Evolutionary conservation across 2,329 filamentous ascomycete genomes (phyloP), one percentile per base, ranked within the genome.

Genomic region (Neodidymelliopsis sp.): DNA sequence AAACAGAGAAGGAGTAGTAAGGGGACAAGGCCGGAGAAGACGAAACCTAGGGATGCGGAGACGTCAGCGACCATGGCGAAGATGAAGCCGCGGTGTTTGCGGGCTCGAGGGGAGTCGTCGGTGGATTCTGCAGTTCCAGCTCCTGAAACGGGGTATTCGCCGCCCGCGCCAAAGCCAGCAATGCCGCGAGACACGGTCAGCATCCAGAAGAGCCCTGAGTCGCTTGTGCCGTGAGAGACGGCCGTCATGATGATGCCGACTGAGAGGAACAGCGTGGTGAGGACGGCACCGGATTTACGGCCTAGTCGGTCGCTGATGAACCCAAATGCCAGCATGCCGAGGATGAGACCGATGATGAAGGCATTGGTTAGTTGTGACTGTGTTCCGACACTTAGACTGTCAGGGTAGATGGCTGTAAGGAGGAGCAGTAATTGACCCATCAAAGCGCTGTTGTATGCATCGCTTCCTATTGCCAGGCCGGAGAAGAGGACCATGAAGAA

Each of bases 1-100:
- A 80, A 77, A 54, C 78, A 81, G 0, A 81, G 73, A 1, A 83
- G 71, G 3, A 84, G 60, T 0, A 84, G 71, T 7, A 84, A 63
- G 1, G 80, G 78, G 0, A 82, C 75, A 0, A 81, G 62, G 0
- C 77, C 77, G 4, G 74, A 77, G 60, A 76, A 80, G 4, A 80
- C 76, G 53, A 81, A 82, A 0, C 80, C 81, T 8, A 84, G 63
- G 1, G 75, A 77, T 2, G 75, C 71, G 0, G 81, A 78, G 5
- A 84, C 65, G 55, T 83, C 77, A 2, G 77, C 47, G 75, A 82
- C 72, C 72, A 83, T 76, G n/a, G 80, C 80, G 47, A 84, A 82
- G 61, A 84, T 78, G 65, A 83, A 81, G 3, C 82, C 81, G 27
- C 80, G 72, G 25, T 73, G 73, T 49, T 78, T 79, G 27, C 79